A percentile compares a stretch with the other conserved stretches of the same genome.
Evolutionary conservation across 805 yeast genomes (phyloP).

Genomic region (Wilhelminamyces savonicus): DNA sequence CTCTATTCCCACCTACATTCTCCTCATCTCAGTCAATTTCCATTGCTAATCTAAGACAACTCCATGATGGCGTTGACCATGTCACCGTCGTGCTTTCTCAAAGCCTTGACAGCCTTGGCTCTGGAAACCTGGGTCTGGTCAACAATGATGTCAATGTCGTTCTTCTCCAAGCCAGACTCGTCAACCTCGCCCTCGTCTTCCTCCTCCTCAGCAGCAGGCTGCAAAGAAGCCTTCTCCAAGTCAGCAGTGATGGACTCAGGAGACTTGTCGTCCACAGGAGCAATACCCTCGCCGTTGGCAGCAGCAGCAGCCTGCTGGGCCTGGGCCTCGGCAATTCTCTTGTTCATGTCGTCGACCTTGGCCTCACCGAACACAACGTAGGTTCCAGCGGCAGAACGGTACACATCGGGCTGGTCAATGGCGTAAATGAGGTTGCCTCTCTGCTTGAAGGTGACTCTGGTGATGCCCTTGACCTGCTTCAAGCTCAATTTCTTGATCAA

Average conservation of each 20-base stretch:
- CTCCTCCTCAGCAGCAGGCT: conserved; percentile 41
- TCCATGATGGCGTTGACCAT: conserved; percentile 96
- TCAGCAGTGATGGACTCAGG: conserved; percentile 81
- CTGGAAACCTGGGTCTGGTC: conserved; percentile 90
- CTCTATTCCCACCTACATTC: too few relatives aligned
- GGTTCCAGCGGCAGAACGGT: conserved; percentile 88
- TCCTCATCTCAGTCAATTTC: too few relatives aligned
- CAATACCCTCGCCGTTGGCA: conserved; percentile 21
- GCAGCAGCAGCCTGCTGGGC: conserved; percentile 60
- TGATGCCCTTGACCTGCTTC: conserved; percentile 85
- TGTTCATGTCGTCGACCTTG: conserved; percentile 88
- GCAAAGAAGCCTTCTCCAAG: conserved; percentile 59
- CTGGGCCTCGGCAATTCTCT: conserved; percentile 78
- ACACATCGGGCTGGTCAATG: conserved; percentile 91
- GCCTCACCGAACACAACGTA: conserved; percentile 98
- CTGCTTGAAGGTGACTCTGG: conserved; percentile 93
- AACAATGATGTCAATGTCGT: conserved; percentile 78
- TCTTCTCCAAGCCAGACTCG: conserved; percentile 74
- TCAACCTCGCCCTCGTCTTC: conserved; percentile 74
- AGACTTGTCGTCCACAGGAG: conserved; percentile 42
- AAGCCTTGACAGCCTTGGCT: conserved; percentile 86
- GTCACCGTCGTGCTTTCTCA: conserved; percentile 84
- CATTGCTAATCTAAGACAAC: conserved; percentile 47
- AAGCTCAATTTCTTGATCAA: conserved; percentile 80
- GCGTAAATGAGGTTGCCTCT: conserved; percentile 88